Evolutionary conservation across 371 early-diverging fungal species (phyloP).

Genomic region (Aphelidium insulamus): DNA sequence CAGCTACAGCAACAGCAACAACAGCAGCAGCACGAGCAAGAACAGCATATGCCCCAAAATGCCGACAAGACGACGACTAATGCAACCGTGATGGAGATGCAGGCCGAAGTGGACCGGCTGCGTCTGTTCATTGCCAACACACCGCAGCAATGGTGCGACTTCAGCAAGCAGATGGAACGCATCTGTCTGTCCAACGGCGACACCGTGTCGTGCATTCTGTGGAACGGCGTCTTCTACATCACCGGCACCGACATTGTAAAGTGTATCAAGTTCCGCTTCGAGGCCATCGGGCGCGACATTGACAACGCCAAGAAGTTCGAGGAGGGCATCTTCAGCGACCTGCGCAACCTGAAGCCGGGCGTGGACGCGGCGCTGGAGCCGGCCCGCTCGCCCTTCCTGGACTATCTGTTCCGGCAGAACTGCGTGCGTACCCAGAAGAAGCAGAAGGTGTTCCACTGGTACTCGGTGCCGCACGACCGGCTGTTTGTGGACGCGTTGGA

Average conservation of each 20-base stretch:
- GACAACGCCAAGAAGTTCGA: slow-evolving; percentile 94
- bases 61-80: slow-evolving; percentile 6
- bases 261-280: slow-evolving; percentile 81
- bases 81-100: slow-evolving; percentile 7
- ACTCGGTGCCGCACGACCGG: slow-evolving; percentile 90
- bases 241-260: slow-evolving; percentile 98
- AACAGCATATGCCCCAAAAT: slow-evolving; percentile 6
- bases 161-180: slow-evolving; percentile 4
- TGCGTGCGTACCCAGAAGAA: slow-evolving; percentile 99
- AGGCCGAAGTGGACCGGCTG: slow-evolving; percentile 11
- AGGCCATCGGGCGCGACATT: slow-evolving; percentile 73
- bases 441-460: slow-evolving; percentile 99
- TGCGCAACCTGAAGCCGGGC: slow-evolving; percentile 95
- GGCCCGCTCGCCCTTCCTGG: slow-evolving; percentile 86
- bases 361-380: slow-evolving; percentile 90
- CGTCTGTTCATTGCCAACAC: slow-evolving; percentile 11
- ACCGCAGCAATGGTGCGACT: slow-evolving; percentile 2
- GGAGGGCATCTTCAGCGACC: slow-evolving; percentile 95
- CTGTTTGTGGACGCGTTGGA: slow-evolving; percentile 95
- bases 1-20: slow-evolving; percentile 6
- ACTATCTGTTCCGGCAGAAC: slow-evolving; percentile 91
- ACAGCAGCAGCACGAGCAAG: slow-evolving; percentile 7
- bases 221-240: slow-evolving; percentile 74
- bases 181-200: slow-evolving; percentile 56
- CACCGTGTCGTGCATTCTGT: slow-evolving; percentile 65